Base-by-base conservation (phyloP, 768 basidiomycete genomes). In the Serendipita sp. region DNA sequence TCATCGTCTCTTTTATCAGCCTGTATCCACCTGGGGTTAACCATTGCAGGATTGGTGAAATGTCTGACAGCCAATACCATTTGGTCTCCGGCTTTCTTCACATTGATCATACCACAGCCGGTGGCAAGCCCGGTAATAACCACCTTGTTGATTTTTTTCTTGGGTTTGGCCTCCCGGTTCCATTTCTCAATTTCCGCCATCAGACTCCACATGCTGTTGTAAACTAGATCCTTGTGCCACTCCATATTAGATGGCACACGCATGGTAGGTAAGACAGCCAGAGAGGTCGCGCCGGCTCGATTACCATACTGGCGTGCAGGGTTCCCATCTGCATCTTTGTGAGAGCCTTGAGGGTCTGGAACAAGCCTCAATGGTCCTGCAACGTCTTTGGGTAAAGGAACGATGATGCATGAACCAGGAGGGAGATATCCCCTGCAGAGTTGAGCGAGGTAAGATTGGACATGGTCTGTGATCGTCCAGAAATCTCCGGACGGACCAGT, bases 251-350 rank as follows among this genome's bases (percentile, higher is more conserved):
- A 66, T 28, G 74, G 74, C 38, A 66, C 64, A 62, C 73, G 73
- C 75, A 75, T 75, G 30, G 73, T 74, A 3, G 73, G 75, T 30
- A 70, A 67, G 38, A 76, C 68, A 3, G 73, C 74, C n/a, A 75
- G 30, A 46, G 44, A 65, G 54, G n/a, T 47, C 32, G 65, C 65
- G 30, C 45, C 58, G 3, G 44, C 44, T 7, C 16, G n/a, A 30
- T 67, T 67, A 10, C 18, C 46, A 28, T 66, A 38, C n/a, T 52
- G 41, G 47, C 1, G n/a, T 32, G 18, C 48, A 8, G 48, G 48
- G 30, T 51, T 51, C 48, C 48, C 48, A 7, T 51, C 8, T n/a
- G 48, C 8, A 51, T 51, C 48, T 51, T 51, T 5, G 16, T 51
- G 8, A 7, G 8, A 32, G 8, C 48, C 48, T 32, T 51, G 5